Percentiles rank a stretch among this genome's conserved stretches.
Evolutionary conservation across 2,329 filamentous ascomycete genomes (phyloP).

Genomic region (Dactylellina cionopaga): DNA sequence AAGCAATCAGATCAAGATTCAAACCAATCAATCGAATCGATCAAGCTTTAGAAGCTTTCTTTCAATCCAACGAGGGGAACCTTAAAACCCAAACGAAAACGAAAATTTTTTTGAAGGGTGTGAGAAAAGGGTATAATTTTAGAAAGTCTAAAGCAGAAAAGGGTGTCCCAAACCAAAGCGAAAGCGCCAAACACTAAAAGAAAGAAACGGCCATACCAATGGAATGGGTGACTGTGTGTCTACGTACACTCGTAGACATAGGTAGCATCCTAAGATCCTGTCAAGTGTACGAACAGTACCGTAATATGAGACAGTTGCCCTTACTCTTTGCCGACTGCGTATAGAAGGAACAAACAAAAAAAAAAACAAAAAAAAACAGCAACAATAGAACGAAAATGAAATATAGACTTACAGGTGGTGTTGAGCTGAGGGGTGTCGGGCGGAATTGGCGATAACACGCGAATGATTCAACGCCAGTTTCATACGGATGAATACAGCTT

Average conservation of each 20-base stretch:
- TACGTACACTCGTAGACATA: not conserved
- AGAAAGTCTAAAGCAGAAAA: constrained; percentile 24
- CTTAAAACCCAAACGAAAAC: constrained; percentile 28
- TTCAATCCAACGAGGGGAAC: constrained; percentile 16
- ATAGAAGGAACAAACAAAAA: not conserved
- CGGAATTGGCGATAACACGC: constrained; percentile 22
- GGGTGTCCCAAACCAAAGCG: not conserved
- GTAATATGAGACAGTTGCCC: too few relatives aligned
- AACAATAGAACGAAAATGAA: constrained; percentile 13
- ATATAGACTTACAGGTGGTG: constrained; percentile 38
- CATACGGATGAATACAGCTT: constrained; percentile 40
- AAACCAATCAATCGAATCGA: too few relatives aligned
- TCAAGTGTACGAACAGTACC: too few relatives aligned
- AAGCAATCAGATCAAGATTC: constrained; percentile 25
- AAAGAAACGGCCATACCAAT: not conserved
- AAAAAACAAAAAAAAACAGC: constrained; percentile 5
- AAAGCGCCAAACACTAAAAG: not conserved
- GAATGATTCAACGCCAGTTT: constrained; percentile 36
- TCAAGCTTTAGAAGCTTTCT: too few relatives aligned
- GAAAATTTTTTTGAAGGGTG: not conserved
- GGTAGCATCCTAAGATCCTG: too few relatives aligned
- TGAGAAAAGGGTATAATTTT: constrained; percentile 28
- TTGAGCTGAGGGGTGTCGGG: constrained; percentile 25
- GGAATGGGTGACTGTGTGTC: too few relatives aligned
- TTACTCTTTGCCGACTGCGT: too few relatives aligned